Conservation (phyloP, 208 protist genomes). For the Leishmania tarentolae region DNA sequence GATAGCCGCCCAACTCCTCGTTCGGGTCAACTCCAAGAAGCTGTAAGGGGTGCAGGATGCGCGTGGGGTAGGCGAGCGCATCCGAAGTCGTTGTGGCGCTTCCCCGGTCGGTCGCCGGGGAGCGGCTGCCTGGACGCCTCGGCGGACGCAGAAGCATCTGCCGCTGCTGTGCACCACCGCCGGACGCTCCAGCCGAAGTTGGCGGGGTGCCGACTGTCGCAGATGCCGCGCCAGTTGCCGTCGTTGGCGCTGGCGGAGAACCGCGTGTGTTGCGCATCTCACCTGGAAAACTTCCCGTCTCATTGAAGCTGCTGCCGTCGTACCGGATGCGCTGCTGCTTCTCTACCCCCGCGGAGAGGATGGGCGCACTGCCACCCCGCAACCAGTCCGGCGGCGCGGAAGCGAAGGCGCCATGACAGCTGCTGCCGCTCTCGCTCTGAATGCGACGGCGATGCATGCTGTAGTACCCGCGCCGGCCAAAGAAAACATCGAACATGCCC, state of each 20-base stretch:
- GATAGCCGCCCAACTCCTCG: not conserved
- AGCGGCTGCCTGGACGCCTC: not conserved
- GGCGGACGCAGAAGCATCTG: slow-evolving; percentile 8
- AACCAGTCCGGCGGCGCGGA: slow-evolving; percentile 2
- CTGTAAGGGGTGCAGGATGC: slow-evolving; percentile 14
- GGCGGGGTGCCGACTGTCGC: not conserved
- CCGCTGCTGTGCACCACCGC: slow-evolving; percentile 13
- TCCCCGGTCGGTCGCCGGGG: not conserved
- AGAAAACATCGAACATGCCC: not conserved
- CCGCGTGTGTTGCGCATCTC: not conserved
- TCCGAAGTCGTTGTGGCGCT: not conserved
- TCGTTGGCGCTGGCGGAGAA: not conserved
- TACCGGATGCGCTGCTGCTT: not conserved
- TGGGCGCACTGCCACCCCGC: not conserved
- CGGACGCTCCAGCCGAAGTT: not conserved
- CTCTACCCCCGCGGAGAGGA: not conserved
- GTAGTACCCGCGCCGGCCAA: slow-evolving; percentile 6
- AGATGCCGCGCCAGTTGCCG: not conserved
- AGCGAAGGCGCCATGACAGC: not conserved
- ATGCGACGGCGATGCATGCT: slow-evolving; percentile 2
- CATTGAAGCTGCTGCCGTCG: not conserved
- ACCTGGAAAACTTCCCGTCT: slow-evolving; percentile 9
- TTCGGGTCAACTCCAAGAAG: slow-evolving; percentile 1
- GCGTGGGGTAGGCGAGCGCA: not conserved
- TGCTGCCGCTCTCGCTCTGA: slow-evolving; percentile 1